A percentile compares a stretch with the other conserved stretches of the same genome.
phyloP scores from a whole-genome alignment of 345 rosid species.

The Hypericum androsaemum region DNA sequence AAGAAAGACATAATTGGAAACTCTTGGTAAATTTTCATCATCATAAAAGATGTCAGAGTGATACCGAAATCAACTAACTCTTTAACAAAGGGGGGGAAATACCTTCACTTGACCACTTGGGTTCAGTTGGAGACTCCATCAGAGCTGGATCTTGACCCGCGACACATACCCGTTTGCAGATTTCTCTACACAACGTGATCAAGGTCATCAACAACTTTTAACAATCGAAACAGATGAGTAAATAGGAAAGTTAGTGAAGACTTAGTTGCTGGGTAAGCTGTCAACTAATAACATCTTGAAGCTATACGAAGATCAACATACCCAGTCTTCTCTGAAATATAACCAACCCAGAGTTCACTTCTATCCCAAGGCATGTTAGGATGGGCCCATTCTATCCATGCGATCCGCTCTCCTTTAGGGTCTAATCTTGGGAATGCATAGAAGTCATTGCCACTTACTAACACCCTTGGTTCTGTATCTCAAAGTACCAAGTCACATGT shows the following conservation, averaged over 20 bases:
- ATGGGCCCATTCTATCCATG: background rate
- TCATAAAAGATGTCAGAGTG: no score
- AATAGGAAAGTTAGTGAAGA: no score
- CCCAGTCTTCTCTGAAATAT: conserved; percentile 71
- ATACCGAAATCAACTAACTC: no score
- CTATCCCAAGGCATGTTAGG: conserved; percentile 2
- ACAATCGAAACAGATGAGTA: no score
- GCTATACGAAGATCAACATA: conserved; percentile 17
- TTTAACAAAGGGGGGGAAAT: background rate
- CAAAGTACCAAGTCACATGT: background rate
- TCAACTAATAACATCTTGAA: no score
- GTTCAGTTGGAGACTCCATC: conserved; percentile 85
- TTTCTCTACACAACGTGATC: conserved; percentile 39
- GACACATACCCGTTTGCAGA: conserved; percentile 53
- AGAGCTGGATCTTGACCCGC: conserved; percentile 68
- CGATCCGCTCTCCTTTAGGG: background rate
- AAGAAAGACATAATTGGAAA: background rate
- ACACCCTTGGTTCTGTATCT: conserved; percentile 55
- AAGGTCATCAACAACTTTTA: background rate
- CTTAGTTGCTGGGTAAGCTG: no score
- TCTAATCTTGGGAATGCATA: background rate
- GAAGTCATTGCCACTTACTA: conserved; percentile 21
- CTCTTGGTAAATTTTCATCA: background rate
- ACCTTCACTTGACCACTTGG: conserved; percentile 92
- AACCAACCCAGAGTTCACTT: conserved; percentile 29